A percentile compares a stretch with the other conserved stretches of the same genome.
Conservation (phyloP, 2,329 filamentous ascomycete species). For the Huntiella bhutanensis region DNA sequence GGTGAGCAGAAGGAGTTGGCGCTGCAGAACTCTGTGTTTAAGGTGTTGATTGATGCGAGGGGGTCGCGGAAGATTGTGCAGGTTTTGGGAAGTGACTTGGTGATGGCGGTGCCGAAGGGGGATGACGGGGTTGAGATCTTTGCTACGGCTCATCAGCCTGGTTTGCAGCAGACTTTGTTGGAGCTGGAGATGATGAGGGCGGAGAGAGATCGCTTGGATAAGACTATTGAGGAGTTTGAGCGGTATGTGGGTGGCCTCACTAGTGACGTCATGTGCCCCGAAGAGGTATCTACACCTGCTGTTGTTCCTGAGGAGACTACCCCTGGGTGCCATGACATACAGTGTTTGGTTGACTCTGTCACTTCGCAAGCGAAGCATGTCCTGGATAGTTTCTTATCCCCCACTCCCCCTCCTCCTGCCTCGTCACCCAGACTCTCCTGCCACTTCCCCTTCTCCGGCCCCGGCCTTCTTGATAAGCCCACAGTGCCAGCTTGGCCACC, state of each 20-base stretch:
- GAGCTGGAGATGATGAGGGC: slow-evolving; percentile 9
- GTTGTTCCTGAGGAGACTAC: background rate
- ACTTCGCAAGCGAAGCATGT: slow-evolving; percentile 5
- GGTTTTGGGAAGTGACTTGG: slow-evolving; percentile 8
- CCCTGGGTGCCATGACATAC: slow-evolving; percentile 3
- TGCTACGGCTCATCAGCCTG: slow-evolving; percentile 6
- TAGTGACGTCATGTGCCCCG: slow-evolving; percentile 6
- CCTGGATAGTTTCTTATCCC: background rate
- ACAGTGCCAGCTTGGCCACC: slow-evolving; percentile 9
- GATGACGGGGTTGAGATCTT: slow-evolving; percentile 1
- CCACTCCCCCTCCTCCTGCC: background rate
- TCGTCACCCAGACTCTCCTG: background rate
- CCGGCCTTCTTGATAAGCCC: background rate
- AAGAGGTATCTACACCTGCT: background rate
- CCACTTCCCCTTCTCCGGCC: slow-evolving; percentile 5
- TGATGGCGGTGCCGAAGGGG: slow-evolving; percentile 1
- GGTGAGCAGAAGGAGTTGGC: slow-evolving; percentile 3
- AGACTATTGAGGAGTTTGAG: slow-evolving; percentile 6
- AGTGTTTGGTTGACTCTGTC: slow-evolving; percentile 8
- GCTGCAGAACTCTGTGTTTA: slow-evolving; percentile 10
- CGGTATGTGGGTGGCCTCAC: slow-evolving; percentile 9
- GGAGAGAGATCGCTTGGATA: slow-evolving; percentile 7
- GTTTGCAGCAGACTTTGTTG: slow-evolving; percentile 8
- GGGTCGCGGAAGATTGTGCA: slow-evolving; percentile 7
- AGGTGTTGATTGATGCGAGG: slow-evolving; percentile 9